Conservation (phyloP, 2,329 filamentous ascomycete species). For the Tolypocladium ophioglossoides region DNA sequence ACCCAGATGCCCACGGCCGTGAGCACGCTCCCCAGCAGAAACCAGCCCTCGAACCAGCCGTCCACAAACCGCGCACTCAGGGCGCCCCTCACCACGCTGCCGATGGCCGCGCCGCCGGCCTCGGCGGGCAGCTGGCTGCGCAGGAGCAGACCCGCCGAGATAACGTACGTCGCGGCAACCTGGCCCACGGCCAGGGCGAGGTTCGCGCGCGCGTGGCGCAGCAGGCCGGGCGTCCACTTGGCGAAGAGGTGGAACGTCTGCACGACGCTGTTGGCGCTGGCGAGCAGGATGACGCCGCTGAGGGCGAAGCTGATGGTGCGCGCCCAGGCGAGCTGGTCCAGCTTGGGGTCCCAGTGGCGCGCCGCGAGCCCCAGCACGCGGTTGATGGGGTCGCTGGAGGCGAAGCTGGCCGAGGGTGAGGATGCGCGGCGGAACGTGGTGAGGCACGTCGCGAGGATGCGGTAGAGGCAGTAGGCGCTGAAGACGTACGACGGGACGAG, state of each 20-base stretch:
- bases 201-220: constrained; percentile 66
- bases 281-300: constrained; percentile 71
- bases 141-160: constrained; percentile 66
- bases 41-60: constrained; percentile 79
- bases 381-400: constrained; percentile 72
- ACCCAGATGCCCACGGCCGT: constrained; percentile 67
- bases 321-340: constrained; percentile 76
- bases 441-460: constrained; percentile 61
- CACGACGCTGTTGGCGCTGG: constrained; percentile 72
- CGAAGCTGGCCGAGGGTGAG: constrained; percentile 38
- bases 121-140: constrained; percentile 69
- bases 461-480: constrained; percentile 75
- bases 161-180: constrained; percentile 76
- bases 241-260: constrained; percentile 78
- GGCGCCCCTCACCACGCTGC: constrained; percentile 62
- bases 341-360: constrained; percentile 71
- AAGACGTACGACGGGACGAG: constrained; percentile 57
- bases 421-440: constrained; percentile 51
- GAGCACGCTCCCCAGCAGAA: constrained; percentile 54
- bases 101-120: constrained; percentile 65
- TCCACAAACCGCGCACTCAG: constrained; percentile 1
- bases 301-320: constrained; percentile 77
- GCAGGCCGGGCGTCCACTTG: constrained; percentile 59
- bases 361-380: constrained; percentile 71
- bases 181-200: constrained; percentile 71